These are phyloP conservation scores for Tricholoma matsutake DNA, from an alignment of 768 basidiomycete genomes.

Conservation along the genomic window DNA sequence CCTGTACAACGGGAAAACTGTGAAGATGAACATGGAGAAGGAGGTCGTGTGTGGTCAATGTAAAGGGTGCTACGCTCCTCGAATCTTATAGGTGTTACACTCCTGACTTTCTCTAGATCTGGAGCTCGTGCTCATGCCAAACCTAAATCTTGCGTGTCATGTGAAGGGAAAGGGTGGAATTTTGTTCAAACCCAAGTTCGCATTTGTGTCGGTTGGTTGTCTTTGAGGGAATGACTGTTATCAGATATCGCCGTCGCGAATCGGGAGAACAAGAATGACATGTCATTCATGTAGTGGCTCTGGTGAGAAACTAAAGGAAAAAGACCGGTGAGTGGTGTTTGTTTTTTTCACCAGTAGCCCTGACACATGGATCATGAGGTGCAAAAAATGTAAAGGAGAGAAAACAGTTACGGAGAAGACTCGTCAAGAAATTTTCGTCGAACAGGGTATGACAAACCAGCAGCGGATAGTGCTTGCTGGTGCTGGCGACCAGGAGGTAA, in stretches of 20 bases:
- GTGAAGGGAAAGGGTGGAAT: slow-evolving; percentile 82
- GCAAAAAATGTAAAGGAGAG: slow-evolving; percentile 93
- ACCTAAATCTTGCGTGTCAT: slow-evolving; percentile 75
- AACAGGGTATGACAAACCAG: slow-evolving; percentile 81
- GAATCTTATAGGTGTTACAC: slow-evolving; percentile 13
- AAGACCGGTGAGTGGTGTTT: slow-evolving; percentile 60
- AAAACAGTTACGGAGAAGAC: slow-evolving; percentile 86
- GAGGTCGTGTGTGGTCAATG: slow-evolving; percentile 76
- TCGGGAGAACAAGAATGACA: slow-evolving; percentile 48
- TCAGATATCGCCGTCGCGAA: slow-evolving; percentile 43
- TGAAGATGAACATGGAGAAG: slow-evolving; percentile 88
- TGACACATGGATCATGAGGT: slow-evolving; percentile 43
- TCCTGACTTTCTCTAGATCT: slow-evolving; percentile 42
- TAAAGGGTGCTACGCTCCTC: slow-evolving; percentile 53
- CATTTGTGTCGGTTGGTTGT: not conserved
- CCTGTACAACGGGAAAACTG: slow-evolving; percentile 85
- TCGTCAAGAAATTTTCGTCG: slow-evolving; percentile 81
- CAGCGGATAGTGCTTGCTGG: slow-evolving; percentile 87
- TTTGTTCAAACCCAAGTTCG: slow-evolving; percentile 53
- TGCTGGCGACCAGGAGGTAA: slow-evolving; percentile 87
- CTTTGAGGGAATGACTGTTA: slow-evolving; percentile 1
- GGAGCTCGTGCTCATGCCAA: slow-evolving; percentile 85
- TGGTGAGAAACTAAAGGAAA: slow-evolving; percentile 75
- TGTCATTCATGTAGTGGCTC: slow-evolving; percentile 71
- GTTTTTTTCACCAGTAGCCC: not conserved